Base-by-base conservation (phyloP, 495 filamentous ascomycete species). In the Aspergillus campestris region DNA sequence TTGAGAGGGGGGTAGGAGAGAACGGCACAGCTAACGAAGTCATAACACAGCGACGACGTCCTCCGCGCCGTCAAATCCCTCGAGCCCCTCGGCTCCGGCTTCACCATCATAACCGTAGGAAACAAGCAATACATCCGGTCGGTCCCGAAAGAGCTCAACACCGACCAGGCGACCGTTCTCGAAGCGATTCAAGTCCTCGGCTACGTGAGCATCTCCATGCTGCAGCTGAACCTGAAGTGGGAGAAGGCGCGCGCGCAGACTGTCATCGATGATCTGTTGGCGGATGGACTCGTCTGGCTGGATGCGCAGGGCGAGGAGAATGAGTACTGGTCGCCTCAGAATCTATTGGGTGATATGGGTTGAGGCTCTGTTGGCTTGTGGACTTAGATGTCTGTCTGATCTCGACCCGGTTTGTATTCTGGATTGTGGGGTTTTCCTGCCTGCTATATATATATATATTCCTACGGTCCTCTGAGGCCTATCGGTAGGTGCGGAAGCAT, bases 111-210 rank as follows among this genome's bases (percentile, higher is more conserved):
- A 45, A 79, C 66, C 29, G 81, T 98, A 41, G 92, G 94, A 6
- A 76, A 75, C 51, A 86, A 87, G 59, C 75, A 83, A 44, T 94
- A 92, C 66, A 94, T 98, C 40, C 79, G 94, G 13, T 94, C 87
- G 1, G 81, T 97, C 31, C 94, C 92, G 1, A 95, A 95, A 65
- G 94, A 99, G 66, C 76, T 99, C 42, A 96, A 94, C 57, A 89
- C 81, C 10, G 92, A 99, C 59, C 92, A 99, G 68, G 81, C 85
- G 39, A 86, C 81, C 7, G 92, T 95, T 10, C 74, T 99, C 7
- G 94, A 97, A 63, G 88, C 81, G 0, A 89, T 87, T 3, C 81
- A 86, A 47, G 64, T 97, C 14, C 69, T 95, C 11, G 89, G 92
- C 0, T 95, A 87, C 59, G 86, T 97, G 15, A 91, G 80, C 42